A percentile compares a stretch with the other conserved stretches of the same genome.
Evolutionary conservation across 768 basidiomycete genomes (phyloP).

Genomic region (Exsudoporus frostii): DNA sequence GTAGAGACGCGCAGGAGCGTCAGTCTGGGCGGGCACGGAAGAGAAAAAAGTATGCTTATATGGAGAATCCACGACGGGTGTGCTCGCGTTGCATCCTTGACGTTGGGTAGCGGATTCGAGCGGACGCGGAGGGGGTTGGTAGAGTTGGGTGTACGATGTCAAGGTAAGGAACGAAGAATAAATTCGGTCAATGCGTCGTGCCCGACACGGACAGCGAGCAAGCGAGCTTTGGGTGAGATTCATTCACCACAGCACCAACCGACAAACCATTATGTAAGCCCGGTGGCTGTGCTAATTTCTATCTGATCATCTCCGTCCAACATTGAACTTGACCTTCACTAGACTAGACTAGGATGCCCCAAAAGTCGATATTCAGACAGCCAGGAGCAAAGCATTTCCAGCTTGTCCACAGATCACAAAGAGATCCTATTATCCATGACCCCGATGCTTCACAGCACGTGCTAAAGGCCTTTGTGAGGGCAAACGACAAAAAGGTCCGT

Average conservation of each 20-base stretch:
- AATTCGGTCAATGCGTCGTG: conserved; percentile 14
- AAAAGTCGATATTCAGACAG: conserved; percentile 85
- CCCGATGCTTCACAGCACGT: conserved; percentile 86
- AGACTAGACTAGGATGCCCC: conserved; percentile 48
- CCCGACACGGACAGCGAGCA: conserved; percentile 19
- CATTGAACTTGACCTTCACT: too few relatives aligned
- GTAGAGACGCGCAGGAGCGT: conserved; percentile 59
- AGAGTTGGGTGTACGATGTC: background rate
- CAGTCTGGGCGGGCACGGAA: conserved; percentile 32
- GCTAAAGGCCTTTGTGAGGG: conserved; percentile 76
- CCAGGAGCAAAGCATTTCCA: conserved; percentile 93
- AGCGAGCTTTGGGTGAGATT: conserved; percentile 21
- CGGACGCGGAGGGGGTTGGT: background rate
- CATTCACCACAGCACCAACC: conserved; percentile 28
- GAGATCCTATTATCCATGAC: conserved; percentile 94
- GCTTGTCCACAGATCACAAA: conserved; percentile 92
- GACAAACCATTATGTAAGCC: conserved; percentile 31
- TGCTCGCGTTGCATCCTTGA: conserved; percentile 73
- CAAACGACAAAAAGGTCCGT: conserved; percentile 64
- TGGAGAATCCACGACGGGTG: conserved; percentile 75
- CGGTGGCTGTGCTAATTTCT: conserved; percentile 1
- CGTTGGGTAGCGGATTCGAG: conserved; percentile 4
- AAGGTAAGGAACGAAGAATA: conserved; percentile 3
- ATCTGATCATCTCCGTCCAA: background rate
- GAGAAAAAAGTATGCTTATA: conserved; percentile 63